Conservation (phyloP, 1,139 yeast genomes). For the Saccharomyces hybrid region DNA sequence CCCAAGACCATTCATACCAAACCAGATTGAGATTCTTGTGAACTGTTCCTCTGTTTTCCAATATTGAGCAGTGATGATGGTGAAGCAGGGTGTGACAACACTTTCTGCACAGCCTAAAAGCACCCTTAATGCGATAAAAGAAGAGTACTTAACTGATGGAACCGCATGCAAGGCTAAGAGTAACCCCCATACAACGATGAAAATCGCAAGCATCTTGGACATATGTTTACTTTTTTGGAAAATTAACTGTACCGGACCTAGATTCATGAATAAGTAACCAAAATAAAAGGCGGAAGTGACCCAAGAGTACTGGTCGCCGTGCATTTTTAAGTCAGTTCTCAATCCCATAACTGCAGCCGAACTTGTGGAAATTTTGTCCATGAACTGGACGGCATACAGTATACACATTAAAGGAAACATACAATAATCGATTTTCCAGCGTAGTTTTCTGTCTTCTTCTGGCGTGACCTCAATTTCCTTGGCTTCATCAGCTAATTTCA, state of each 20-base stretch:
- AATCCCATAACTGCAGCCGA: constrained; percentile 56
- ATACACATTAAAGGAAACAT: constrained; percentile 50
- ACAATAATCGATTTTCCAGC: constrained; percentile 48
- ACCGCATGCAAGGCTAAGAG: constrained; percentile 39
- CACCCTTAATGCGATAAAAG: constrained; percentile 39
- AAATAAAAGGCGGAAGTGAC: constrained; percentile 50
- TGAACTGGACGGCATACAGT: constrained; percentile 51
- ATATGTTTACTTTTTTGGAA: constrained; percentile 31
- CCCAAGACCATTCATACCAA: constrained; percentile 46
- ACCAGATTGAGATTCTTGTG: constrained; percentile 43
- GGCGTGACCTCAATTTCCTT: constrained; percentile 25
- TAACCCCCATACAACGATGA: constrained; percentile 44
- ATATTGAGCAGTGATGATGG: constrained; percentile 49
- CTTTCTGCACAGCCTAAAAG: constrained; percentile 44
- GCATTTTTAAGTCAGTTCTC: constrained; percentile 41
- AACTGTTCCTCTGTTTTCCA: constrained; percentile 46
- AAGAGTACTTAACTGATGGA: constrained; percentile 33
- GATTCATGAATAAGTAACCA: constrained; percentile 44
- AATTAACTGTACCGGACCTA: constrained; percentile 37
- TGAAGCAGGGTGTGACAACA: constrained; percentile 45
- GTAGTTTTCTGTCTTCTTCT: constrained; percentile 33
- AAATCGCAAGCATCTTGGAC: constrained; percentile 34
- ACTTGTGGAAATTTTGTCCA: constrained; percentile 56
- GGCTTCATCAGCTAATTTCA: constrained; percentile 27
- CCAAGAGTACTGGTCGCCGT: constrained; percentile 48